These are phyloP conservation scores for Leccinum uliginosum DNA, from an alignment of 768 basidiomycete species.

Conservation along the genomic window DNA sequence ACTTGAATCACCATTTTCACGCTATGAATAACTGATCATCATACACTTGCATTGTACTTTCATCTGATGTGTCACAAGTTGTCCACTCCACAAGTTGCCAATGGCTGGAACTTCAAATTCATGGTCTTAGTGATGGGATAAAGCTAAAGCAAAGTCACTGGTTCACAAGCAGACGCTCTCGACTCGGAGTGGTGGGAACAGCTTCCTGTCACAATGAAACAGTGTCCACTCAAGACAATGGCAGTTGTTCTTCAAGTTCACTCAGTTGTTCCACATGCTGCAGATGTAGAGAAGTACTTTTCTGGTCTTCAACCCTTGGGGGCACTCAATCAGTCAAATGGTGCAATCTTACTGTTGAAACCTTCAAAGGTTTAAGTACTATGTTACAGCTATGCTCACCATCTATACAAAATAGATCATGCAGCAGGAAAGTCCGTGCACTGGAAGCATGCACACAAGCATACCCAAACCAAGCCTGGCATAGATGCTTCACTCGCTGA, in stretches of 20 bases:
- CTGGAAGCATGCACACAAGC: neutral
- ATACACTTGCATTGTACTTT: constrained; percentile 33
- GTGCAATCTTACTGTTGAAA: neutral
- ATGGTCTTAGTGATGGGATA: constrained; percentile 21
- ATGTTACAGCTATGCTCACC: neutral
- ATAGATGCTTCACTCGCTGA: neutral
- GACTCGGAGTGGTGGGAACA: constrained; percentile 30
- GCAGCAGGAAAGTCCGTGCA: neutral
- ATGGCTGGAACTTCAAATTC: constrained; percentile 15
- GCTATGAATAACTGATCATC: constrained; percentile 31
- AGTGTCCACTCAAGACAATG: constrained; percentile 5
- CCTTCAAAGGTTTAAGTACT: neutral
- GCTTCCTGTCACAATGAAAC: constrained; percentile 8
- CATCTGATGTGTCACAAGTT: constrained; percentile 35
- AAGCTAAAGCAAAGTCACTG: constrained; percentile 9
- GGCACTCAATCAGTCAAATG: neutral
- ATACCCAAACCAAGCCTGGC: neutral
- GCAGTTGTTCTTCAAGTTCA: neutral
- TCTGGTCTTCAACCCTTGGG: neutral
- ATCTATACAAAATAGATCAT: neutral
- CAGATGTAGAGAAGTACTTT: neutral
- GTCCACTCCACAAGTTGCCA: constrained; percentile 23
- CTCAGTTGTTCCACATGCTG: constrained; percentile 1
- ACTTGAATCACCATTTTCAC: constrained; percentile 26
- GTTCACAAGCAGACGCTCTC: constrained; percentile 9